These are phyloP conservation scores for Amaranthus palmeri DNA, from an alignment of 148 eudicot genomes.

Conservation along the genomic window DNA sequence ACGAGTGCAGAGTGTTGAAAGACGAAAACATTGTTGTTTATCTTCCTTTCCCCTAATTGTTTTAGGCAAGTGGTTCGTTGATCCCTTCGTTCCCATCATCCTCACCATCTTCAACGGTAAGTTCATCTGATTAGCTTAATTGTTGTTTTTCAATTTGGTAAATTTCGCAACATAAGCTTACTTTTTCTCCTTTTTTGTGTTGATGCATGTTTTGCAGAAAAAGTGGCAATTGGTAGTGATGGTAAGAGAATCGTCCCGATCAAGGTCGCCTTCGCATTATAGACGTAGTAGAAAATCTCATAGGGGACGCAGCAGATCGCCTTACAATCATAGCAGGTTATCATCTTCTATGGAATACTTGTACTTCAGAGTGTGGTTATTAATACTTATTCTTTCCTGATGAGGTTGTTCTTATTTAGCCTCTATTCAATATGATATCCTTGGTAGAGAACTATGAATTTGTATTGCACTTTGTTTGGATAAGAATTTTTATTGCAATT, in stretches of 20 bases:
- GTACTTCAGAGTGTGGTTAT: background rate
- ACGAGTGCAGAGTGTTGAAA: background rate
- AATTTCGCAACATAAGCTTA: background rate
- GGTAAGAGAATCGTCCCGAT: conserved; percentile 67
- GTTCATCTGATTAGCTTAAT: background rate
- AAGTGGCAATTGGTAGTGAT: conserved; percentile 22
- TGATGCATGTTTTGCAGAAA: background rate
- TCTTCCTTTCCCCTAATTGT: background rate
- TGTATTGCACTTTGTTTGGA: background rate
- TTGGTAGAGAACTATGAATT: no score
- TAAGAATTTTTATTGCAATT: background rate
- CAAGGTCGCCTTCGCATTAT: conserved; percentile 56
- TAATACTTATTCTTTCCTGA: background rate
- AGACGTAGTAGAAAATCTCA: conserved; percentile 59
- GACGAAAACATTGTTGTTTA: background rate
- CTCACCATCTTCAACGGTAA: background rate
- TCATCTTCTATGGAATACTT: conserved; percentile 31
- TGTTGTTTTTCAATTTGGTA: background rate
- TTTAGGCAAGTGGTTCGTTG: background rate
- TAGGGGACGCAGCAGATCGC: conserved; percentile 75
- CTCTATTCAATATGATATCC: background rate
- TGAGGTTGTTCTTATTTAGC: background rate
- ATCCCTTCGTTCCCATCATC: no score
- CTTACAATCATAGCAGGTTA: conserved; percentile 73
- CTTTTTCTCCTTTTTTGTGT: conserved; percentile 4